These are phyloP conservation scores for Fusarium sp. DNA, from an alignment of 2,329 filamentous ascomycete genomes.

Conservation along the genomic window DNA sequence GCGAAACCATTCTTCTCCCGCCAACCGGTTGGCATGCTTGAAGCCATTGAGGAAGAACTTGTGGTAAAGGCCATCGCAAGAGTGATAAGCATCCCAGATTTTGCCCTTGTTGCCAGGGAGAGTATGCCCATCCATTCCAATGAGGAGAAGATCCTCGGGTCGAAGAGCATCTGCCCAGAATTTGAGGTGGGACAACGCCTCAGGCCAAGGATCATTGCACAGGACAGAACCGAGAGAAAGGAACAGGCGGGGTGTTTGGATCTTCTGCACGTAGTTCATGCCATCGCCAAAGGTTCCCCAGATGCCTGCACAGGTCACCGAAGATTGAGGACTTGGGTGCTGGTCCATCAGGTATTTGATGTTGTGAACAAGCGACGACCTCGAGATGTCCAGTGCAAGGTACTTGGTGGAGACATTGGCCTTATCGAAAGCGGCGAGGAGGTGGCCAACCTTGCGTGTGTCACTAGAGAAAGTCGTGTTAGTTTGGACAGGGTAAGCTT, in stretches of 20 bases:
- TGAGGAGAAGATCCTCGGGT: constrained; percentile 55
- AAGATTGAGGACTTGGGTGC: constrained; percentile 47
- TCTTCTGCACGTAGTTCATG: constrained; percentile 51
- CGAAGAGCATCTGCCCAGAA: constrained; percentile 57
- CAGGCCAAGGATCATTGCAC: constrained; percentile 59
- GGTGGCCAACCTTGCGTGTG: constrained; percentile 58
- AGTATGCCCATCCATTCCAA: constrained; percentile 61
- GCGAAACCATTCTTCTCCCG: constrained; percentile 54
- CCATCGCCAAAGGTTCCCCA: constrained; percentile 60
- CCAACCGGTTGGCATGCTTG: constrained; percentile 55
- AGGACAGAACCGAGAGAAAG: constrained; percentile 60
- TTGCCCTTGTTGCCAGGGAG: constrained; percentile 54
- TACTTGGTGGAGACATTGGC: constrained; percentile 53
- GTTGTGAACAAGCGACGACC: constrained; percentile 55
- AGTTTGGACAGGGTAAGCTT: constrained; percentile 40
- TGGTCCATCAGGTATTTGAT: constrained; percentile 52
- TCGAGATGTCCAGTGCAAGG: constrained; percentile 60
- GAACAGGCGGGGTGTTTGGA: constrained; percentile 56
- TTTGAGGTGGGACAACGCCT: constrained; percentile 55
- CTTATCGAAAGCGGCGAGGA: constrained; percentile 56
- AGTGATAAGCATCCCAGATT: constrained; percentile 60
- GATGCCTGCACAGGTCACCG: constrained; percentile 56
- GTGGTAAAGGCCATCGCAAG: constrained; percentile 54
- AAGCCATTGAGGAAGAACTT: constrained; percentile 60
- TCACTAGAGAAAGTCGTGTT: constrained; percentile 51